Percentiles rank a stretch among this genome's conserved stretches.
Conservation (phyloP, 371 early-diverging fungal genomes). For the Rhizopus stolonifer region DNA sequence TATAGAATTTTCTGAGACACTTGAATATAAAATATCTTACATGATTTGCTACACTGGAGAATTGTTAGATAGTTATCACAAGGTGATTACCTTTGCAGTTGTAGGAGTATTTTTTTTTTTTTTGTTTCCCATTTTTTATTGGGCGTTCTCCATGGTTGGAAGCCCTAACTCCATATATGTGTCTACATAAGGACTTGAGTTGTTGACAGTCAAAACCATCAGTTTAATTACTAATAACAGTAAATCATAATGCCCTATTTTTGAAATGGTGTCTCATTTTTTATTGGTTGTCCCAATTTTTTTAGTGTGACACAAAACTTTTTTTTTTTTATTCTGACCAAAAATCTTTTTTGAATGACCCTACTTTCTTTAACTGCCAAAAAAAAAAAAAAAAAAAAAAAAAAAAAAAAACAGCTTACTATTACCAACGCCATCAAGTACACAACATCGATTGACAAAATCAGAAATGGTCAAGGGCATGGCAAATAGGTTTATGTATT, state of each 20-base stretch:
- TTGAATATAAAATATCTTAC: neutral
- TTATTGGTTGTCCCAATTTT: no score
- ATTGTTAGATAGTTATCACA: neutral
- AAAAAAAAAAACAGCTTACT: neutral
- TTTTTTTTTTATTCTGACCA: no score
- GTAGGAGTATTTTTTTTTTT: neutral
- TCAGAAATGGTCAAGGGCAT: conserved; percentile 69
- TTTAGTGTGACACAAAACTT: no score
- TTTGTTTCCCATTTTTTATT: neutral
- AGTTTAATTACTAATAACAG: no score
- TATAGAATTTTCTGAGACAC: conserved; percentile 1
- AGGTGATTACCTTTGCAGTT: neutral
- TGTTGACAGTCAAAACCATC: no score
- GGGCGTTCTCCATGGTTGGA: neutral
- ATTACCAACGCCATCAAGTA: conserved; percentile 18
- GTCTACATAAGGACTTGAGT: neutral
- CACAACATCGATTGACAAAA: conserved; percentile 57
- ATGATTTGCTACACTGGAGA: neutral
- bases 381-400: neutral
- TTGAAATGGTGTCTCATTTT: no score
- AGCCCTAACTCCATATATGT: neutral
- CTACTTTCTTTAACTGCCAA: no score
- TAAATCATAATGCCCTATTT: no score
- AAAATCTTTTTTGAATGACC: no score
- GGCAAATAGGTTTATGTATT: conserved; percentile 81